phyloP scores from a whole-genome alignment of 2,329 filamentous ascomycete genomes.

The Rhinocladiella mackenziei region DNA sequence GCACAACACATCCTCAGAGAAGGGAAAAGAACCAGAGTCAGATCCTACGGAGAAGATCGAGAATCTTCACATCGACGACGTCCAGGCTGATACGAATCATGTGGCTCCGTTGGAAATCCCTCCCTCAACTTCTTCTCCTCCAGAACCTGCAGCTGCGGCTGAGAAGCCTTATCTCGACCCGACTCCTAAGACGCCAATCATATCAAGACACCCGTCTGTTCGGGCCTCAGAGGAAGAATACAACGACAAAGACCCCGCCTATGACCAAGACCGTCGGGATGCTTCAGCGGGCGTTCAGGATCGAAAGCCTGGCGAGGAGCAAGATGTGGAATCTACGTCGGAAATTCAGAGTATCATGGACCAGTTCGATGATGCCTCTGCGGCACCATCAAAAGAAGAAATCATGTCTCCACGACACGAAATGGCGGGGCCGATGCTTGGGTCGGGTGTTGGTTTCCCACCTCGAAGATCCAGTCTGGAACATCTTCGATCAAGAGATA shows the following conservation, averaged over 20 bases:
- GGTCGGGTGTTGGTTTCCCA: slow-evolving; percentile 65
- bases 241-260: slow-evolving; percentile 26
- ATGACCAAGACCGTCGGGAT: slow-evolving; percentile 42
- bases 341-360: slow-evolving; percentile 99
- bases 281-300: slow-evolving; percentile 52
- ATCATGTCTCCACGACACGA: slow-evolving; percentile 90
- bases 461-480: slow-evolving; percentile 84
- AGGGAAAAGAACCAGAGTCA: slow-evolving; percentile 4
- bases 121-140: slow-evolving; percentile 41
- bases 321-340: slow-evolving; percentile 61
- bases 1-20: neutral
- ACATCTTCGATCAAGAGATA: slow-evolving; percentile 51
- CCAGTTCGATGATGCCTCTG: slow-evolving; percentile 76
- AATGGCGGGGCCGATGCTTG: slow-evolving; percentile 72
- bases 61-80: slow-evolving; percentile 9
- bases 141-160: slow-evolving; percentile 42
- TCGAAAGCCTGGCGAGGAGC: slow-evolving; percentile 41
- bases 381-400: slow-evolving; percentile 69
- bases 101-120: slow-evolving; percentile 20
- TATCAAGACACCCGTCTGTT: slow-evolving; percentile 38
- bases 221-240: slow-evolving; percentile 18
- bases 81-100: slow-evolving; percentile 1
- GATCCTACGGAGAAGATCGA: slow-evolving; percentile 6
- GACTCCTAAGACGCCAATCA: slow-evolving; percentile 44
- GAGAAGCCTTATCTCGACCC: slow-evolving; percentile 51